A percentile compares a stretch with the other conserved stretches of the same genome.
phyloP scores from a whole-genome alignment of 305 asterid species.

The Solanum hybrid region DNA sequence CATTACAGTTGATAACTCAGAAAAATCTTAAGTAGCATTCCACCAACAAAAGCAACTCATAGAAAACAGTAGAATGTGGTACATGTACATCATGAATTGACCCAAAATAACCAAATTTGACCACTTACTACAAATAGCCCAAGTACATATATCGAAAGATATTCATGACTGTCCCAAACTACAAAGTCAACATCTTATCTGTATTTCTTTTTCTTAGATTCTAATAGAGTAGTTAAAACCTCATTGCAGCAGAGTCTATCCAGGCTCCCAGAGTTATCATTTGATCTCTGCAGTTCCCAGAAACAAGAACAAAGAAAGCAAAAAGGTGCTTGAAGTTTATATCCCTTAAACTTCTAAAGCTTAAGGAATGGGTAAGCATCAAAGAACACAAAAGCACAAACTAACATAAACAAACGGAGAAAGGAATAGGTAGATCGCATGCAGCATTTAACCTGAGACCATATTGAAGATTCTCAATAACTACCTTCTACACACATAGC shows the following conservation, averaged over 20 bases:
- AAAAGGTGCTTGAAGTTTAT: not conserved
- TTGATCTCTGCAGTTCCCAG: not conserved
- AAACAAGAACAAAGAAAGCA: not conserved
- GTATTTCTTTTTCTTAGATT: not conserved
- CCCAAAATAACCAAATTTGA: not conserved
- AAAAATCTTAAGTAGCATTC: not conserved
- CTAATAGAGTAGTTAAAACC: not conserved
- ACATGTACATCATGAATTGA: not conserved
- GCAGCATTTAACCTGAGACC: conserved; percentile 8
- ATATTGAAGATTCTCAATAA: not conserved
- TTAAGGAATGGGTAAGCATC: not conserved
- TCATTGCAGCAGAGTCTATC: not conserved
- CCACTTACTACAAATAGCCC: not conserved
- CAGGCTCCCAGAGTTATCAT: not conserved
- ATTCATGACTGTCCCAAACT: not conserved
- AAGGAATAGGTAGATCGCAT: not conserved
- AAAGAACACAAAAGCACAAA: not conserved
- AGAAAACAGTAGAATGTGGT: not conserved
- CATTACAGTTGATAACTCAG: not conserved
- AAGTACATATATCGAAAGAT: not conserved
- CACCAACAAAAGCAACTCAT: not conserved
- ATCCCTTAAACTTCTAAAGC: not conserved
- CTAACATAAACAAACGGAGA: not conserved
- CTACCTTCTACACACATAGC: conserved; percentile 78
- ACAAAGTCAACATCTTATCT: not conserved